Percentiles rank a stretch among this genome's conserved stretches.
Evolutionary conservation across 495 filamentous ascomycete species (phyloP).

Genomic region (Neurospora pannonica): DNA sequence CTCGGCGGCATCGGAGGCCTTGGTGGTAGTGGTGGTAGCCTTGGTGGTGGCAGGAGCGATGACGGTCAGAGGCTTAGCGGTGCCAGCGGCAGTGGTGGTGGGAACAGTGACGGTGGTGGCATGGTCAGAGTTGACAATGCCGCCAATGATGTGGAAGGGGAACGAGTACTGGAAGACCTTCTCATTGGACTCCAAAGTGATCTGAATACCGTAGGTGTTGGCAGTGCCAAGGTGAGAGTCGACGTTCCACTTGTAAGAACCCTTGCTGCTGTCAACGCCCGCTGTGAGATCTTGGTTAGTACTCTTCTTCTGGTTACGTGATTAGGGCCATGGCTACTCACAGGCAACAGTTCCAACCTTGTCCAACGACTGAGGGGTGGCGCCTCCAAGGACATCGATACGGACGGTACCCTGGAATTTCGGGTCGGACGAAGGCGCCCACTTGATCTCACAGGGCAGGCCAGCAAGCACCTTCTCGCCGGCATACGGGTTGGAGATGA

Average conservation of each 20-base stretch:
- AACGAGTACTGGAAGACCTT: conserved; percentile 40
- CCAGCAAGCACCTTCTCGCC: conserved; percentile 31
- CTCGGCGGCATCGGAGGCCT: not conserved
- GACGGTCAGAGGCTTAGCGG: not conserved
- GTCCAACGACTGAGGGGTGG: conserved; percentile 15
- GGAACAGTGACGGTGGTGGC: conserved; percentile 1
- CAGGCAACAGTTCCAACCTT: conserved; percentile 25
- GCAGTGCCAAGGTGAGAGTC: conserved; percentile 24
- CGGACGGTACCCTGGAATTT: conserved; percentile 23
- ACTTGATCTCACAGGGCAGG: conserved; percentile 25
- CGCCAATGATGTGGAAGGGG: conserved; percentile 37
- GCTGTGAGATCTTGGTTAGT: conserved; percentile 4
- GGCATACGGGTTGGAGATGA: conserved; percentile 25
- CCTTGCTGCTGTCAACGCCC: conserved; percentile 21
- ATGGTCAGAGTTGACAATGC: conserved; percentile 2
- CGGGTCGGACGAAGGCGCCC: conserved; percentile 10
- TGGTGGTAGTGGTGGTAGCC: not conserved
- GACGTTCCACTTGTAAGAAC: conserved; percentile 31
- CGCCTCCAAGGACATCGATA: conserved; percentile 35
- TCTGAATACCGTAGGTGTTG: conserved; percentile 35
- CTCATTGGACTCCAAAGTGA: conserved; percentile 24
- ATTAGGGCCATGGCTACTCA: conserved; percentile 17
- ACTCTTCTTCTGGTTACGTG: not conserved
- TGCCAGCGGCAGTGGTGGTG: not conserved
- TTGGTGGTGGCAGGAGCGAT: not conserved